phyloP scores from a whole-genome alignment of 306 rosid species.

The Medicago lupulina region DNA sequence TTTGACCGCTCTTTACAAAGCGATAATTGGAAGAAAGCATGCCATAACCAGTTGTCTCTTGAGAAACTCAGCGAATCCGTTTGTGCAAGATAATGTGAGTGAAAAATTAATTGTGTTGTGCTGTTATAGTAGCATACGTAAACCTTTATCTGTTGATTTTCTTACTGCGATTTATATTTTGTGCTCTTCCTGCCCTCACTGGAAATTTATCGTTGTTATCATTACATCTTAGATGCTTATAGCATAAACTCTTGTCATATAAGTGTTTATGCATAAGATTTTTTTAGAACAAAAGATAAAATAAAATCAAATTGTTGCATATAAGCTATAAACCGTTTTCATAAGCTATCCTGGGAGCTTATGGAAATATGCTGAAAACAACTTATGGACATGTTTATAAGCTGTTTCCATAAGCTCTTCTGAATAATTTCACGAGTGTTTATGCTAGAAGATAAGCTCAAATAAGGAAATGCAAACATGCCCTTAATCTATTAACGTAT shows the following conservation, averaged over 20 bases:
- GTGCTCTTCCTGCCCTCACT: neutral
- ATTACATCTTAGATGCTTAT: neutral
- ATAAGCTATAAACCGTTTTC: no score
- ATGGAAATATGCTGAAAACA: no score
- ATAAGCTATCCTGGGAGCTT: no score
- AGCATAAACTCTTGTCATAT: no score
- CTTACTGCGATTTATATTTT: neutral
- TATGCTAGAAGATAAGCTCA: no score
- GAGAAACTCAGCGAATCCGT: constrained; percentile 87
- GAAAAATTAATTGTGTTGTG: neutral
- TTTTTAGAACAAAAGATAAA: no score
- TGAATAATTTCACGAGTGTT: no score
- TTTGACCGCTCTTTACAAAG: constrained; percentile 85
- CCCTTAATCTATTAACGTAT: neutral
- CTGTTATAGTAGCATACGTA: neutral
- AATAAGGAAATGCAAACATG: no score
- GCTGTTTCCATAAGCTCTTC: no score
- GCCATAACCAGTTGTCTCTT: constrained; percentile 84
- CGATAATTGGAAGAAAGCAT: constrained; percentile 80
- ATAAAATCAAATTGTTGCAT: no score
- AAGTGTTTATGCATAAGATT: no score
- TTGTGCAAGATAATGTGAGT: constrained; percentile 81
- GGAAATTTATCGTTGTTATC: constrained; percentile 12
- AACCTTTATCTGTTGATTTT: constrained; percentile 23
- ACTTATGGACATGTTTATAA: no score